Percentiles rank a stretch among this genome's conserved stretches.
phyloP scores from a whole-genome alignment of 2,329 filamentous ascomycete genomes.

The Diaporthe eres region DNA sequence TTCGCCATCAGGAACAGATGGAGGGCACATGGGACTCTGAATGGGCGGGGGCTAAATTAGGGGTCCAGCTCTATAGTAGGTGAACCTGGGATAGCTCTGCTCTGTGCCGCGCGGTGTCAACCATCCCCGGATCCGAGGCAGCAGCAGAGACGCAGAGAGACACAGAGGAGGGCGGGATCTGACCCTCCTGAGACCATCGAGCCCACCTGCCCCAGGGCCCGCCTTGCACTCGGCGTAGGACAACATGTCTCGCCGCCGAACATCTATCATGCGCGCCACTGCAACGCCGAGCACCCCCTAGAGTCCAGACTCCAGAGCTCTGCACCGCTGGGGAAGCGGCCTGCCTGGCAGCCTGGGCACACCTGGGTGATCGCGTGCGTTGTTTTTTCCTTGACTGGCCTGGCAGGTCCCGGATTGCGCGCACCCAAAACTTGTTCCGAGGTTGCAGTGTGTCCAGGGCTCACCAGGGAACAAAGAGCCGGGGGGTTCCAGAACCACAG shows the following conservation, averaged over 20 bases:
- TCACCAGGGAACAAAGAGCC: background rate
- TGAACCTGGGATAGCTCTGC: background rate
- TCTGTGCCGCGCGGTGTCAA: background rate
- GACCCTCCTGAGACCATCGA: slow-evolving; percentile 25
- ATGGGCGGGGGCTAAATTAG: background rate
- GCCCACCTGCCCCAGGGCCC: background rate
- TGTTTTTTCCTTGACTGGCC: background rate
- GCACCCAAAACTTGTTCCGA: slow-evolving; percentile 8
- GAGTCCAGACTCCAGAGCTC: background rate
- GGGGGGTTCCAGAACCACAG: background rate
- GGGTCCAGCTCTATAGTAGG: background rate
- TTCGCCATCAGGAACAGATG: slow-evolving; percentile 13
- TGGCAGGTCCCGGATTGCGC: no score
- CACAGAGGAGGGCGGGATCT: background rate
- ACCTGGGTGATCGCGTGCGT: background rate
- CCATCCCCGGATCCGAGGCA: slow-evolving; percentile 17
- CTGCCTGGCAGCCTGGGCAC: no score
- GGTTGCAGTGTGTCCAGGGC: slow-evolving; percentile 5
- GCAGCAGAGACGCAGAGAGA: background rate
- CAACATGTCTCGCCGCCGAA: slow-evolving; percentile 12
- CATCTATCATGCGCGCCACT: slow-evolving; percentile 19
- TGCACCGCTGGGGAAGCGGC: background rate
- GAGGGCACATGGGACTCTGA: background rate
- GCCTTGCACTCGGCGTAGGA: slow-evolving; percentile 18
- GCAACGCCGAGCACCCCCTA: background rate